Evolutionary conservation across 345 rosid genomes (phyloP), one percentile per base, ranked within the genome.

Genomic region (Arabis hirsuta): DNA sequence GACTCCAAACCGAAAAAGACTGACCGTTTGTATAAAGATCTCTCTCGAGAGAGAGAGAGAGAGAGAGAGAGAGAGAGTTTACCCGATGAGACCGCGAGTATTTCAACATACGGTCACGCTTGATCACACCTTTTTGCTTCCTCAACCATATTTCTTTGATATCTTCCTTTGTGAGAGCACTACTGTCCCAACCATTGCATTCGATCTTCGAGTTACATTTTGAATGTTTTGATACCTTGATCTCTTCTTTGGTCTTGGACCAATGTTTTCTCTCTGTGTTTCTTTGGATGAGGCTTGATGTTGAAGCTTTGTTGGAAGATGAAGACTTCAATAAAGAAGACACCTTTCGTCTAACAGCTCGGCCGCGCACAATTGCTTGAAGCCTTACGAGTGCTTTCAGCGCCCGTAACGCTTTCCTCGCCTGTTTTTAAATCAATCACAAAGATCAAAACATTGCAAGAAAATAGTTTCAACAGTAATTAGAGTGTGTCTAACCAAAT

Each of bases 361-460:
- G 69, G 9, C 97, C 98, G 11, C 97, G 91, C 31, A 80, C 88
- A 53, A 91, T 81, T 14, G 97, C 96, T 85, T 94, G 98, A 45
- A 94, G 91, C 85, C 78, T 88, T 78, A 91, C 96, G 9, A 91
- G 55, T 67, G 95, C 98, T 74, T 87, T 89, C 20, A 94, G 64
- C 24, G 97, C 98, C 11, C 91, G 73, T 59, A 94, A 79, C 2
- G 98, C 98, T 83, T 89, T 94, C 83, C 90, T 91, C 0, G 97
- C 98, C 98, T 94, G 77, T 74, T 58, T 31, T 39, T 42, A 74
- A 73, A 56, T 32, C 61, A 74, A 26, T 48, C 64, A 59, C 14
- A 65, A 48, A 2, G 69, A 59, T 71, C 47, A 71, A 71, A 77
- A 58, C 65, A 77, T 20, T 55, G 64, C 32, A 64, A 51, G 4